Evolutionary conservation across 768 basidiomycete genomes (phyloP), one percentile per base, ranked within the genome.

Genomic region (Termitomyces sp.): DNA sequence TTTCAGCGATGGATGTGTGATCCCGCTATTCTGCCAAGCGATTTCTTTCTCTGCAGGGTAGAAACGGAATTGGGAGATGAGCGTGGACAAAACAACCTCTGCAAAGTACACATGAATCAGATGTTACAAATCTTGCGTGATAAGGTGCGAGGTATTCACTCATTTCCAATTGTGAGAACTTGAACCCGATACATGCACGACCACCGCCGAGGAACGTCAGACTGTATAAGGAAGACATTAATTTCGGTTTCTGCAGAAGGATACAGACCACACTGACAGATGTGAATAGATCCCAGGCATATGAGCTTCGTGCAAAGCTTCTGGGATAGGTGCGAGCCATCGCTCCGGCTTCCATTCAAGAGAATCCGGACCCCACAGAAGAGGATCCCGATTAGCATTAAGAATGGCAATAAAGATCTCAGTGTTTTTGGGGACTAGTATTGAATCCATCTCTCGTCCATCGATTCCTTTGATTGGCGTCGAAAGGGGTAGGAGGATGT

Each of bases 141-240:
- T 22, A 17, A 26, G 22, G 26, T 26, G 28, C 5, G 28, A 19
- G 24, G 17, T 37, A n/a, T n/a, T 49, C 15, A 49, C 48, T 49
- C 48, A 49, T 49, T 49, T 49, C 48, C 48, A 49, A 38, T 22
- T 49, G 48, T 17, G 48, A 49, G 24, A 49, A 49, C 24, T 49
- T 49, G 5, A 49, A 48, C 1, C 47, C 47, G 22, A 48, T 48
- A 35, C 47, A 48, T 6, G 47, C 47, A 22, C 47, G 47, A 35
- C 47, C 47, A 10, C 47, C 47, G 2, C 47, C 47, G 2, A 48
- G 34, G 47, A 48, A 48, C 21, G 47, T 48, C 34, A 48, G 32
- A 8, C 47, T 49, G 22, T 10, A 47, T 32, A 24, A 34, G 21
- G 21, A 22, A 11, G 37, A 26, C 3, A 6, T 49, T 24, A 49